Conservation (phyloP, 2,329 filamentous ascomycete species). For the Stemphylium lycopersici region DNA sequence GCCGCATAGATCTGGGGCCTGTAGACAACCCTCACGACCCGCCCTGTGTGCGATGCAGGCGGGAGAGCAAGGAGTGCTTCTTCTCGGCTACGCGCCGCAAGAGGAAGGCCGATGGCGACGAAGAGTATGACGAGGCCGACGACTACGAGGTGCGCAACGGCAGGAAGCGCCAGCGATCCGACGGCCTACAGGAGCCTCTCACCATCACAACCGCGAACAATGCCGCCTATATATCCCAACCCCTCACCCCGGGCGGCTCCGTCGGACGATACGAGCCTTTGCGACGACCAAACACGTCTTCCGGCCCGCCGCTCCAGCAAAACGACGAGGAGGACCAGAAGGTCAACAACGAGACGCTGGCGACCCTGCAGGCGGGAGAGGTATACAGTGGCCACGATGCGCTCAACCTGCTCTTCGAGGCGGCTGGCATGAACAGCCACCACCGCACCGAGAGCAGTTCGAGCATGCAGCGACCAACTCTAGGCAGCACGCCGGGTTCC, state of each 20-base stretch:
- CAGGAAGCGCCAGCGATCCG: conserved; percentile 67
- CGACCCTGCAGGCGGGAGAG: conserved; percentile 66
- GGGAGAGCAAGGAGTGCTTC: conserved; percentile 96
- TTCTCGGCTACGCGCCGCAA: conserved; percentile 95
- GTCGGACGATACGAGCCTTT: conserved; percentile 70
- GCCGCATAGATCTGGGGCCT: conserved; percentile 36
- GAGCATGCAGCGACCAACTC: conserved; percentile 44
- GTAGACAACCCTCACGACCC: conserved; percentile 95
- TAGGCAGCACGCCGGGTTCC: conserved; percentile 47
- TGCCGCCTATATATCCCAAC: conserved; percentile 51
- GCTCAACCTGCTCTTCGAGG: conserved; percentile 88
- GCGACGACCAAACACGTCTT: conserved; percentile 61
- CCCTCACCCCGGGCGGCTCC: conserved; percentile 70
- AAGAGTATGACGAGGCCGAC: conserved; percentile 52
- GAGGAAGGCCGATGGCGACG: conserved; percentile 69
- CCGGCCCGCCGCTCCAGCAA: conserved; percentile 26
- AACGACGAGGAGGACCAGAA: conserved; percentile 61
- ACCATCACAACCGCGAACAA: conserved; percentile 24
- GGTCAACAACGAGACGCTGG: conserved; percentile 65
- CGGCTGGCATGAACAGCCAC: conserved; percentile 62
- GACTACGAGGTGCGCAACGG: conserved; percentile 77
- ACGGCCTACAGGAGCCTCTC: conserved; percentile 49
- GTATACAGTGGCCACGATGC: conserved; percentile 94
- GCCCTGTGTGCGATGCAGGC: conserved; percentile 89
- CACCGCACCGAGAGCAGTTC: conserved; percentile 56